Percentiles rank a stretch among this genome's conserved stretches.
These are phyloP conservation scores for Nidularia pulvinata DNA, from an alignment of 768 basidiomycete species.

Conservation along the genomic window DNA sequence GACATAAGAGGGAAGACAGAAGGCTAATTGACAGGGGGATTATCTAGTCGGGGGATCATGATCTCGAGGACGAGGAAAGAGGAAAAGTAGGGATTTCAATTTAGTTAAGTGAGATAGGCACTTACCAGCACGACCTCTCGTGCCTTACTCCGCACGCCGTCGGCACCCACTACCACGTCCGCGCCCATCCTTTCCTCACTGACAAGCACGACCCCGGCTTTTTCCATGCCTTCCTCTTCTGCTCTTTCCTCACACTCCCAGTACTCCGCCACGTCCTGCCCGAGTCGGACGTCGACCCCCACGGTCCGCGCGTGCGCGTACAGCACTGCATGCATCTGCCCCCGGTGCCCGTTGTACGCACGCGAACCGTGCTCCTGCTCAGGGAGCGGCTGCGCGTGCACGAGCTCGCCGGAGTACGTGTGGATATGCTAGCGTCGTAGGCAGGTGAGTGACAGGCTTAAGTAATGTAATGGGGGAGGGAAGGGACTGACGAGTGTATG, in stretches of 20 bases:
- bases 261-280: constrained; percentile 12
- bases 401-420: background rate
- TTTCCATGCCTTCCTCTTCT: background rate
- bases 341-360: constrained; percentile 19
- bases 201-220: constrained; percentile 12
- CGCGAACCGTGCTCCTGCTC: background rate
- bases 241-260: constrained; percentile 9
- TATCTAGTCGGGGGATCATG: background rate
- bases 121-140: constrained; percentile 15
- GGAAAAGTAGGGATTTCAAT: background rate
- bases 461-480: background rate
- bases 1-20: too few species aligned
- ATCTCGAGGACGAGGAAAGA: background rate
- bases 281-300: constrained; percentile 12
- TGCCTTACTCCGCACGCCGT: constrained; percentile 18
- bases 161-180: constrained; percentile 21
- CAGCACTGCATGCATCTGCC: constrained; percentile 17
- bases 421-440: background rate
- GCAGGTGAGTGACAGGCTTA: background rate
- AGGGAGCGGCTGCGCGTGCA: constrained; percentile 2
- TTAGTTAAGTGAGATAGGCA: background rate
- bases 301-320: constrained; percentile 11
- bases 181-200: constrained; percentile 9
- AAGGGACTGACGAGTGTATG: background rate
- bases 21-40: too few species aligned